Evolutionary conservation across 2,329 filamentous ascomycete genomes (phyloP).

Genomic region (Penicillium frequentans): DNA sequence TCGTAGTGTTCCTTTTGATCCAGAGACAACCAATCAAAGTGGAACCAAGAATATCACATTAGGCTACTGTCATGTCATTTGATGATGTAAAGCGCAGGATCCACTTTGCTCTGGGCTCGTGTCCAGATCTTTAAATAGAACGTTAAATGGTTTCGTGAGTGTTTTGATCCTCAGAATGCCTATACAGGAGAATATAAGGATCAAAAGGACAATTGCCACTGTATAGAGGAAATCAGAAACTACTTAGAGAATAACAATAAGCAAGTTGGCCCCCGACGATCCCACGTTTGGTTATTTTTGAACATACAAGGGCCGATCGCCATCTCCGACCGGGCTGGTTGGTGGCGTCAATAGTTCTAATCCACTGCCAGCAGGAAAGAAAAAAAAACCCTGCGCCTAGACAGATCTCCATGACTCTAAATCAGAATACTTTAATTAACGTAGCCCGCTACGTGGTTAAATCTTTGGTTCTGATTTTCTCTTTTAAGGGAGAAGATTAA

Average conservation of each 20-base stretch:
- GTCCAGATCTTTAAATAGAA: constrained; percentile 1
- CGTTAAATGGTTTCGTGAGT: not conserved
- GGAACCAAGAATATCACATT: not conserved
- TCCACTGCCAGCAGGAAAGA: not conserved
- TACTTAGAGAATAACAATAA: not conserved
- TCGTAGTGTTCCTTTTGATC: not conserved
- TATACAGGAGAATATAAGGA: not conserved
- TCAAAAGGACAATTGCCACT: not conserved
- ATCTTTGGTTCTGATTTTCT: not conserved
- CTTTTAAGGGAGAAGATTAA: not conserved
- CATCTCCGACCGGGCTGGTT: constrained; percentile 14
- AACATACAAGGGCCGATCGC: constrained; percentile 9
- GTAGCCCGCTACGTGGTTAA: not conserved
- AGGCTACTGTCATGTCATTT: not conserved
- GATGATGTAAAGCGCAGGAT: not conserved
- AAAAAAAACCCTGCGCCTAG: not conserved
- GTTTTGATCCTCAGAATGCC: not conserved
- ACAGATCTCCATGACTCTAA: not conserved
- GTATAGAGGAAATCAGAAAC: not conserved
- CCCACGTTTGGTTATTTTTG: not conserved
- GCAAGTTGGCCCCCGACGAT: not conserved
- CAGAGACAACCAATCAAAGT: not conserved
- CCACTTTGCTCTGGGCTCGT: constrained; percentile 1
- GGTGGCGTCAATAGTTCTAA: constrained; percentile 23
- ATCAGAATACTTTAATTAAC: not conserved